Evolutionary conservation across 2,329 filamentous ascomycete genomes (phyloP).

Genomic region (Neobulgaria alba): DNA sequence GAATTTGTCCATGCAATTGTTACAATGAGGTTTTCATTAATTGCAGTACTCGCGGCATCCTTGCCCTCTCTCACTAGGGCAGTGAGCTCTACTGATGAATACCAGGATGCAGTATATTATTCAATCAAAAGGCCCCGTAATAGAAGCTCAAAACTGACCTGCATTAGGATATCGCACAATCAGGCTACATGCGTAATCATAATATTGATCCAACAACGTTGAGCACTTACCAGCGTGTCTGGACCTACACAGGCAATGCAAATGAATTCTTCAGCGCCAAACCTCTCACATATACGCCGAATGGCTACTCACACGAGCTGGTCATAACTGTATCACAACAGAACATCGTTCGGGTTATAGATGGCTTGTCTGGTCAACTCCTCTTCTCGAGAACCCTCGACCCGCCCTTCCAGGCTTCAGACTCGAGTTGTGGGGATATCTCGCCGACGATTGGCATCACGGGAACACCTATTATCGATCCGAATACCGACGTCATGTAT

Average conservation of each 20-base stretch:
- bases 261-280: conserved; percentile 37
- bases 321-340: conserved; percentile 48
- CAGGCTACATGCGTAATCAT: conserved; percentile 13
- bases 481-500: conserved; percentile 15
- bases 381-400: conserved; percentile 38
- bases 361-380: conserved; percentile 46
- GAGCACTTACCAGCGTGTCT: conserved; percentile 1
- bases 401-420: conserved; percentile 33
- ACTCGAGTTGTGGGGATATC: conserved; percentile 13
- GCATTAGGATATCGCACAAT: conserved; percentile 8
- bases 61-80: conserved; percentile 2
- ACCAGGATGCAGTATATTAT: too few relatives aligned
- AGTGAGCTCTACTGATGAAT: conserved; percentile 6
- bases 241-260: conserved; percentile 8
- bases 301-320: conserved; percentile 36
- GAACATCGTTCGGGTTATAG: conserved; percentile 48
- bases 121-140: too few relatives aligned
- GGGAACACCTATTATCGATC: conserved; percentile 15
- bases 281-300: conserved; percentile 43
- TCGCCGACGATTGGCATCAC: conserved; percentile 14
- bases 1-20: too few relatives aligned
- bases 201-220: conserved; percentile 8
- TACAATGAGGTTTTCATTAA: conserved; percentile 4
- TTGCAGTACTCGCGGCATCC: conserved; percentile 2
- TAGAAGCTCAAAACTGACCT: too few relatives aligned